Percentiles rank a stretch among this genome's conserved stretches.
Conservation (phyloP, 2,329 filamentous ascomycete species). For the Dothideomycetidae sp. region DNA sequence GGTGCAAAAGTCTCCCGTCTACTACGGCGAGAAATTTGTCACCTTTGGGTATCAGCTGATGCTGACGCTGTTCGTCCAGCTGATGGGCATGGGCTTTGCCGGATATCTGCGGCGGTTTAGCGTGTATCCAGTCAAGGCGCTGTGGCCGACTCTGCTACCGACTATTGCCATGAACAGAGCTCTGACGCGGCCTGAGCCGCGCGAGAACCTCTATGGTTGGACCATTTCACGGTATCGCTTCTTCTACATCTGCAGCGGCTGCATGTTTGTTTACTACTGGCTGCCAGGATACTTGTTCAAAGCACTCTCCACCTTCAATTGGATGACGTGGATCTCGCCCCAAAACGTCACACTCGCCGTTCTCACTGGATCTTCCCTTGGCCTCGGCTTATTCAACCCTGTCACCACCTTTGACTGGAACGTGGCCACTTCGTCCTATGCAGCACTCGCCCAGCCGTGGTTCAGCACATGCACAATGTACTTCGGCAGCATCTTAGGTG, state of each 20-base stretch:
- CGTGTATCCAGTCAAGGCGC: neutral
- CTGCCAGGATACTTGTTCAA: constrained; percentile 69
- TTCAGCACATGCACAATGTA: neutral
- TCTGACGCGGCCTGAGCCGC: neutral
- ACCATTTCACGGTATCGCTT: neutral
- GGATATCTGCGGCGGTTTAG: neutral
- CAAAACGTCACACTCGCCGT: constrained; percentile 47
- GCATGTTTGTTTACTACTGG: constrained; percentile 39
- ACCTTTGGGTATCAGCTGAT: neutral
- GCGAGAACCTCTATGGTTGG: neutral
- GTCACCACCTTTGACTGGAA: neutral
- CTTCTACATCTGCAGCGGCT: neutral
- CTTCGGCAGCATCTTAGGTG: neutral
- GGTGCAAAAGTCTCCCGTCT: neutral
- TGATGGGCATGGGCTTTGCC: neutral
- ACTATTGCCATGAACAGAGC: neutral
- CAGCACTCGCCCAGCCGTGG: neutral
- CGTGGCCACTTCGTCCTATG: neutral
- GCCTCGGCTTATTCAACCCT: neutral
- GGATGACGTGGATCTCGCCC: constrained; percentile 78
- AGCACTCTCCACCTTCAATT: constrained; percentile 75
- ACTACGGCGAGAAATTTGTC: neutral
- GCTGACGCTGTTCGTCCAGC: neutral
- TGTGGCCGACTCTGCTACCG: neutral
- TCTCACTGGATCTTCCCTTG: neutral